phyloP scores from a whole-genome alignment of 1,139 yeast genomes.

The Taphrina betulina region DNA sequence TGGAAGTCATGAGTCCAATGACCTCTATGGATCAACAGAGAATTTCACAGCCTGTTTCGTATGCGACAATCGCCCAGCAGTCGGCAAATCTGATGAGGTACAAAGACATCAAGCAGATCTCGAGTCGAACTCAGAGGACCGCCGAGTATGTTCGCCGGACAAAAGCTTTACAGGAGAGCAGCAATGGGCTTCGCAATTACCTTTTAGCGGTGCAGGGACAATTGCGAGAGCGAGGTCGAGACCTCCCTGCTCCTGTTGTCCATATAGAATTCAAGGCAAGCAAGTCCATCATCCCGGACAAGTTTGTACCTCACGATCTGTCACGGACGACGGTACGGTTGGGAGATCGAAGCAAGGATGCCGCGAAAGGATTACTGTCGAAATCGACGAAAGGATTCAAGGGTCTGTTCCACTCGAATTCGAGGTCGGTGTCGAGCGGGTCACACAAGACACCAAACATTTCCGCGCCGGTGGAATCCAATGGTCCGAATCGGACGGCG shows the following conservation, averaged over 20 bases:
- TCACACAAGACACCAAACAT: slow-evolving; percentile 9
- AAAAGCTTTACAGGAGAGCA: slow-evolving; percentile 4
- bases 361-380: slow-evolving; percentile 3
- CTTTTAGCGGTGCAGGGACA: neutral
- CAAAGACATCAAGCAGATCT: slow-evolving; percentile 8
- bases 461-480: slow-evolving; percentile 6
- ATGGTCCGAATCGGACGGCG: neutral
- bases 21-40: slow-evolving; percentile 10
- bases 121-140: neutral
- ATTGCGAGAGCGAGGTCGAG: neutral
- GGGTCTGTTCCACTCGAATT: slow-evolving; percentile 14
- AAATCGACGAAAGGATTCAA: slow-evolving; percentile 8
- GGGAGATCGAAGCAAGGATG: slow-evolving; percentile 17
- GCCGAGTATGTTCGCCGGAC: slow-evolving; percentile 5
- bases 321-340: slow-evolving; percentile 17
- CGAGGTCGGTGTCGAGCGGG: slow-evolving; percentile 10
- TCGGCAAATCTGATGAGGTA: slow-evolving; percentile 1
- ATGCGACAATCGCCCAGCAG: too few species aligned
- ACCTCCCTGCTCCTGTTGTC: slow-evolving; percentile 6
- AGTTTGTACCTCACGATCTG: neutral
- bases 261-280: neutral
- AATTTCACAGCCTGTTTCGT: too few species aligned
- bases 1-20: slow-evolving; percentile 9
- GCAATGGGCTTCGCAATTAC: slow-evolving; percentile 12
- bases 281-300: slow-evolving; percentile 12